Conservation (phyloP, 495 filamentous ascomycete species). For the Penicillium daleae region DNA sequence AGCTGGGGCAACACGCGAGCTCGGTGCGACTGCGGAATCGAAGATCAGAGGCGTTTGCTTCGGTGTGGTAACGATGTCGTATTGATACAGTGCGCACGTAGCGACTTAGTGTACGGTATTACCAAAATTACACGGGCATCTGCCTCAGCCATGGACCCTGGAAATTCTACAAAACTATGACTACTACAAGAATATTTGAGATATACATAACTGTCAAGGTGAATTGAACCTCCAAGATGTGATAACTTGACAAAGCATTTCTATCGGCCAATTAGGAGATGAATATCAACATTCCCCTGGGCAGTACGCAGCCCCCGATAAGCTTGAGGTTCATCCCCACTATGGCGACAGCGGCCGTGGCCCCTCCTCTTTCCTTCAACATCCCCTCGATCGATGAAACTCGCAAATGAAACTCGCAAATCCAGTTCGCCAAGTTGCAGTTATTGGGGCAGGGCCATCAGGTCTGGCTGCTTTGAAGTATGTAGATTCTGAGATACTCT, state of each 20-base stretch:
- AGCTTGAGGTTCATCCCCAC: slow-evolving; percentile 20
- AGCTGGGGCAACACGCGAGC: slow-evolving; percentile 10
- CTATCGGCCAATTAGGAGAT: not conserved
- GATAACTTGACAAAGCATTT: not conserved
- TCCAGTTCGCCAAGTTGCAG: slow-evolving; percentile 42
- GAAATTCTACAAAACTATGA: not conserved
- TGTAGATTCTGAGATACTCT: not conserved
- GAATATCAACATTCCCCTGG: not conserved
- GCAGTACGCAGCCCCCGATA: not conserved
- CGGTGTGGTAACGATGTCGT: slow-evolving; percentile 25
- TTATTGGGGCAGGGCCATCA: slow-evolving; percentile 52
- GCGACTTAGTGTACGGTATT: not conserved
- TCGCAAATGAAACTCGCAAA: slow-evolving; percentile 32
- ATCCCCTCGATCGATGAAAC: slow-evolving; percentile 19
- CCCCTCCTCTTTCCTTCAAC: slow-evolving; percentile 5
- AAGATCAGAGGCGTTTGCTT: not conserved
- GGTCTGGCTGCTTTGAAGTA: slow-evolving; percentile 51
- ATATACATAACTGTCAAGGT: not conserved
- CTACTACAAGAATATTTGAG: not conserved
- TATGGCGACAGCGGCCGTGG: slow-evolving; percentile 26
- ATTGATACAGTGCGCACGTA: slow-evolving; percentile 13
- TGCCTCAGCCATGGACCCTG: not conserved
- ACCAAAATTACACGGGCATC: not conserved
- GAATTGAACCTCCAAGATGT: not conserved
- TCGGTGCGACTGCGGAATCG: slow-evolving; percentile 11